Conservation (phyloP, 371 early-diverging fungal species). For the Mortierella sp. region DNA sequence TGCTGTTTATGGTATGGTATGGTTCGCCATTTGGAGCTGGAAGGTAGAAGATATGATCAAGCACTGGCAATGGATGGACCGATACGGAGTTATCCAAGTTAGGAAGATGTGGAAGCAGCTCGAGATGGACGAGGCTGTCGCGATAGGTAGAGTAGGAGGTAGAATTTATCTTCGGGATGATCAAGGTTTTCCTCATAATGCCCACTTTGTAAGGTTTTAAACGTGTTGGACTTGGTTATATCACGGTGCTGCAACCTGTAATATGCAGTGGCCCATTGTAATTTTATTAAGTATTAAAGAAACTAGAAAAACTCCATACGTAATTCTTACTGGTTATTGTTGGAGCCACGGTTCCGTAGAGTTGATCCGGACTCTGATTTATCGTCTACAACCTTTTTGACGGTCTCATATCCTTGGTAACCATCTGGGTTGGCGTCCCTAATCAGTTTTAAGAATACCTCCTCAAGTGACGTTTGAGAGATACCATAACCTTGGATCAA, state of each 20-base stretch:
- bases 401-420: conserved; percentile 54
- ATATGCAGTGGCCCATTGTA: neutral
- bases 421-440: conserved; percentile 59
- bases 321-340: too few species aligned
- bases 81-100: conserved; percentile 54
- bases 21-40: conserved; percentile 60
- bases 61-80: conserved; percentile 58
- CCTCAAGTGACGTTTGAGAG: conserved; percentile 78
- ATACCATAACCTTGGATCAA: conserved; percentile 74
- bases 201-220: conserved; percentile 27
- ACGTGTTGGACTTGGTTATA: too few species aligned
- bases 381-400: conserved; percentile 14
- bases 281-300: too few species aligned
- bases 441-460: conserved; percentile 66
- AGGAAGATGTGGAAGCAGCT: conserved; percentile 56
- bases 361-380: conserved; percentile 24
- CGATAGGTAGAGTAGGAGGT: conserved; percentile 35
- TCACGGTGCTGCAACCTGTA: too few species aligned
- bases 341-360: conserved; percentile 27
- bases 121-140: conserved; percentile 45
- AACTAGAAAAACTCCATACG: too few species aligned
- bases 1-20: conserved; percentile 47
- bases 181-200: conserved; percentile 26
- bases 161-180: conserved; percentile 43
- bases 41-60: conserved; percentile 56